Conservation (phyloP, 805 yeast species). For the Komagataella phaffii region DNA sequence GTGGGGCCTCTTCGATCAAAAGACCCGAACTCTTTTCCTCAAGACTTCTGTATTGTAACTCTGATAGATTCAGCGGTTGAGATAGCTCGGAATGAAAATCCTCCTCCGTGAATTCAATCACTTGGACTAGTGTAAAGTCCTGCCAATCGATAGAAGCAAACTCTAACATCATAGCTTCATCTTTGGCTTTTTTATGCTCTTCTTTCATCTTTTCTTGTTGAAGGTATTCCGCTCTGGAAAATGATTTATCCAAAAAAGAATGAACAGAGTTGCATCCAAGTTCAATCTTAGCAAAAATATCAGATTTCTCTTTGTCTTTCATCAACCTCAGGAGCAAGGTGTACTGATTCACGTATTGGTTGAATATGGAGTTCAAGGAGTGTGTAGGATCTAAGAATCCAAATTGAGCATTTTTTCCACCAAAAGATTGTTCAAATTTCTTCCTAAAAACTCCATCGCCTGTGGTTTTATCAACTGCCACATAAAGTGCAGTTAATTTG, state of each 20-base stretch:
- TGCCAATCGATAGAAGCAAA: constrained; percentile 84
- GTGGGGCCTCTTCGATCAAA: constrained; percentile 27
- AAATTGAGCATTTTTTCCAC: constrained; percentile 34
- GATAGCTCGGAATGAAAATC: constrained; percentile 46
- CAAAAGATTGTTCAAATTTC: constrained; percentile 13
- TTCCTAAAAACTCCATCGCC: constrained; percentile 11
- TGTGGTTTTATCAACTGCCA: constrained; percentile 32
- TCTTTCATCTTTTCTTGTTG: constrained; percentile 22
- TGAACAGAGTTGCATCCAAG: constrained; percentile 11
- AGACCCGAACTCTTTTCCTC: constrained; percentile 29
- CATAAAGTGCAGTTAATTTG: constrained; percentile 58
- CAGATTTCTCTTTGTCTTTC: constrained; percentile 11
- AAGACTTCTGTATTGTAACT: constrained; percentile 48
- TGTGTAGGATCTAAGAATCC: constrained; percentile 52
- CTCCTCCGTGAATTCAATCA: constrained; percentile 47
- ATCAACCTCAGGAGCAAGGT: constrained; percentile 17
- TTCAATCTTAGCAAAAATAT: constrained; percentile 5
- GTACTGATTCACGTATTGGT: constrained; percentile 44
- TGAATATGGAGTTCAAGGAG: constrained; percentile 41
- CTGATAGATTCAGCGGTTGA: constrained; percentile 40
- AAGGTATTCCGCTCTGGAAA: constrained; percentile 40
- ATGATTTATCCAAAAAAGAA: constrained; percentile 29
- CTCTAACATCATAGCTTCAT: constrained; percentile 12
- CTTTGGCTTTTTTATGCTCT: not conserved
- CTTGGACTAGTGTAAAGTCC: constrained; percentile 60